Evolutionary conservation across 495 filamentous ascomycete genomes (phyloP).

Genomic region (Talaromyces liani): DNA sequence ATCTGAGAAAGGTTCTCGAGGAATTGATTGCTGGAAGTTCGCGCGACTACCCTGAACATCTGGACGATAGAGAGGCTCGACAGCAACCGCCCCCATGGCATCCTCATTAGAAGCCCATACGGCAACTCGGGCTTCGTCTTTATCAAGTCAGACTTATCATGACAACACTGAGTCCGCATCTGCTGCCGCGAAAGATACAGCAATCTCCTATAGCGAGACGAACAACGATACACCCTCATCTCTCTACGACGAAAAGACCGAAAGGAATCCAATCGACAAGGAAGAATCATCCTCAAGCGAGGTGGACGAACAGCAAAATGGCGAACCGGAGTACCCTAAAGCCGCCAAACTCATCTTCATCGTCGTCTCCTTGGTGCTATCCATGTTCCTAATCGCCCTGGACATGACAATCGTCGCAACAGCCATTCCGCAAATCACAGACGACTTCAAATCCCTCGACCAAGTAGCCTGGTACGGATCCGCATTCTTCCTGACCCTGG

Average conservation of each 20-base stretch:
- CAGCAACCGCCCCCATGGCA: neutral
- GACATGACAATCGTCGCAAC: slow-evolving; percentile 40
- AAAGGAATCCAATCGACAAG: neutral
- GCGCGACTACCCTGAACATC: neutral
- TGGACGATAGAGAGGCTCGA: neutral
- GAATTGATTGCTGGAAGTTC: neutral
- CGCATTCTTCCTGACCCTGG: slow-evolving; percentile 48
- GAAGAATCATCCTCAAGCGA: neutral
- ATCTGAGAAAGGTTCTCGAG: neutral
- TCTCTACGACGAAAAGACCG: neutral
- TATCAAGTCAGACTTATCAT: neutral
- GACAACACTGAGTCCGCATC: neutral
- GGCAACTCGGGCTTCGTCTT: slow-evolving; percentile 1
- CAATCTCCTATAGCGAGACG: neutral
- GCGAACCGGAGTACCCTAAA: slow-evolving; percentile 23
- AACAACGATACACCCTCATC: neutral
- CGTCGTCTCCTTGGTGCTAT: slow-evolving; percentile 32
- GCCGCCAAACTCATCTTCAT: slow-evolving; percentile 28
- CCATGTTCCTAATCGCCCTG: slow-evolving; percentile 36
- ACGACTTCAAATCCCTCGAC: slow-evolving; percentile 37
- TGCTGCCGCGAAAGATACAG: neutral
- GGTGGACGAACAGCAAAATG: slow-evolving; percentile 1
- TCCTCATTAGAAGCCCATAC: neutral
- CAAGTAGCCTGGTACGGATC: slow-evolving; percentile 50
- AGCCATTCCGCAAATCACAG: slow-evolving; percentile 44